These are phyloP conservation scores for Russula vinacea DNA, from an alignment of 768 basidiomycete genomes.

Conservation along the genomic window DNA sequence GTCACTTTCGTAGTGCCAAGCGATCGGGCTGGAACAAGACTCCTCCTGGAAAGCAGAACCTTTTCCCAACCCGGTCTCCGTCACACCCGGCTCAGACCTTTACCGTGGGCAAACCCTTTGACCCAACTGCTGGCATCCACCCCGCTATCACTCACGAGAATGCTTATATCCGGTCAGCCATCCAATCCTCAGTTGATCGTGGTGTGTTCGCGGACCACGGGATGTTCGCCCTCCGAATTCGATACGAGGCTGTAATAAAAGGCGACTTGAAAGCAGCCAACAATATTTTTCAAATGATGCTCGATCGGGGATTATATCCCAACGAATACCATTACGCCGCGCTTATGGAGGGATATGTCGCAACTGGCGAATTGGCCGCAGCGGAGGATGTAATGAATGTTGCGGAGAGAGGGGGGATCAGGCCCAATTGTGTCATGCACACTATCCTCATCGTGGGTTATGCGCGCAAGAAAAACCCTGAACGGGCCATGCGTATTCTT, in stretches of 20 bases:
- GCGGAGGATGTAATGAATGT: conserved; percentile 57
- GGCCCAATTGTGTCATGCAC: conserved; percentile 64
- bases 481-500: conserved; percentile 53
- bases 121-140: conserved; percentile 51
- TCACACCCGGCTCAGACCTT: background rate
- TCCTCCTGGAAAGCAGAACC: conserved; percentile 32
- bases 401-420: conserved; percentile 48
- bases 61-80: background rate
- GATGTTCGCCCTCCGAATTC: conserved; percentile 60
- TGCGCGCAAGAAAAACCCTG: conserved; percentile 56
- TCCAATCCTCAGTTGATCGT: conserved; percentile 48
- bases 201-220: conserved; percentile 54
- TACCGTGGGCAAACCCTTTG: conserved; percentile 36
- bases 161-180: conserved; percentile 41
- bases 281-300: conserved; percentile 54
- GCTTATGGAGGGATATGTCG: conserved; percentile 71
- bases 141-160: conserved; percentile 35
- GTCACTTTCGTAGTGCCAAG: conserved; percentile 36
- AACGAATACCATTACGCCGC: conserved; percentile 70
- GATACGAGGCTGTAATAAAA: conserved; percentile 54
- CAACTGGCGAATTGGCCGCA: conserved; percentile 53
- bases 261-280: conserved; percentile 51
- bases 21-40: conserved; percentile 38
- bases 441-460: conserved; percentile 74
- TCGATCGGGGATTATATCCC: conserved; percentile 66